These are phyloP conservation scores for Hypoxylon sp. DNA, from an alignment of 2,329 filamentous ascomycete genomes.

Conservation along the genomic window DNA sequence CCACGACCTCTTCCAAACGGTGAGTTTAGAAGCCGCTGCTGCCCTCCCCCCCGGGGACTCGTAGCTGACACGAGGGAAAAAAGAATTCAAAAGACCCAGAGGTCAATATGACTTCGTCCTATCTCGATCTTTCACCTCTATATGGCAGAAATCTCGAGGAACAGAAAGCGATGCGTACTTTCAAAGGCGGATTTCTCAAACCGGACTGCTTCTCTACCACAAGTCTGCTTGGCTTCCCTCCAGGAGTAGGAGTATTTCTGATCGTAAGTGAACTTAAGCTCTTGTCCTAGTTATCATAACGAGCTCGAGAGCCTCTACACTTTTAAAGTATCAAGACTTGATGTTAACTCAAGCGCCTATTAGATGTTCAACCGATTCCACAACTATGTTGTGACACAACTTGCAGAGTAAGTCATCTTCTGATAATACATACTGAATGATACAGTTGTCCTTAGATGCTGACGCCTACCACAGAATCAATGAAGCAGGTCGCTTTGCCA, in stretches of 20 bases:
- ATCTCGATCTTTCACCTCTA: conserved; percentile 74
- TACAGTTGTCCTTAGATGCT: neutral
- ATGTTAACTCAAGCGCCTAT: neutral
- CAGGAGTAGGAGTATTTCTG: conserved; percentile 73
- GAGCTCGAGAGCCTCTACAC: neutral
- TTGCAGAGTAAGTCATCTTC: conserved; percentile 58
- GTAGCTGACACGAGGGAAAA: neutral
- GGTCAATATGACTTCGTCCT: conserved; percentile 68
- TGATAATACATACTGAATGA: neutral
- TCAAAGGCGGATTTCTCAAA: conserved; percentile 74
- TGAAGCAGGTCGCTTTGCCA: conserved; percentile 77
- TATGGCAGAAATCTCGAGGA: conserved; percentile 74
- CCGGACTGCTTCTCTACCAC: conserved; percentile 74
- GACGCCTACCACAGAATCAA: conserved; percentile 64
- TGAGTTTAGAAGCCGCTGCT: neutral
- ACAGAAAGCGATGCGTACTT: conserved; percentile 72
- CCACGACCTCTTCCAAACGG: conserved; percentile 57
- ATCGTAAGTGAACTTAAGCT: conserved; percentile 54
- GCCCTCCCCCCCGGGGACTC: neutral
- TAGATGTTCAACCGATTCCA: conserved; percentile 82
- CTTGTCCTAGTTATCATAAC: neutral
- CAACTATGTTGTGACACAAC: conserved; percentile 80
- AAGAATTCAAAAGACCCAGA: conserved; percentile 46
- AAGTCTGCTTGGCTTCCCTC: conserved; percentile 72
- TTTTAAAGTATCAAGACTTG: conserved; percentile 11